A percentile compares a stretch with the other conserved stretches of the same genome.
Evolutionary conservation across 768 basidiomycete genomes (phyloP).

Genomic region (Pisolithus tinctorius): DNA sequence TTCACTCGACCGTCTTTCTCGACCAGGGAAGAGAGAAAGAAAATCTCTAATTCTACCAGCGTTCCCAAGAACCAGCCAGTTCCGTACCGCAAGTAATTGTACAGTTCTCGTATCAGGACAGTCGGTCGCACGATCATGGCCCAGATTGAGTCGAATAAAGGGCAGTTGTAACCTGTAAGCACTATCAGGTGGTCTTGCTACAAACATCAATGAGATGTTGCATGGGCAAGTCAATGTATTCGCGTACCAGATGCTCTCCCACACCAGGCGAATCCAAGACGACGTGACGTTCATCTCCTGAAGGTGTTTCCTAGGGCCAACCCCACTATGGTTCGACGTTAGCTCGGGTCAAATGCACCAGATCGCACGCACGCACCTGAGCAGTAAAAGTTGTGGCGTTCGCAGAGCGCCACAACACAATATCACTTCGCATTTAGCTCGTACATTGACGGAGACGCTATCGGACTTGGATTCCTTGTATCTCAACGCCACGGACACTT

Average conservation of each 20-base stretch:
- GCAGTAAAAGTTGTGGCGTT: slow-evolving; percentile 36
- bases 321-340: slow-evolving; percentile 23
- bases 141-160: slow-evolving; percentile 27
- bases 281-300: slow-evolving; percentile 21
- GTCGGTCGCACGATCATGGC: slow-evolving; percentile 20
- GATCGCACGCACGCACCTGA: slow-evolving; percentile 14
- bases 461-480: background rate
- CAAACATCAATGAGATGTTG: background rate
- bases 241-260: slow-evolving; percentile 25
- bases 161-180: slow-evolving; percentile 27
- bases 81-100: slow-evolving; percentile 28
- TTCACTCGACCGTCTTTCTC: slow-evolving; percentile 8
- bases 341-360: background rate
- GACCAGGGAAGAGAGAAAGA: slow-evolving; percentile 23
- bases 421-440: slow-evolving; percentile 20
- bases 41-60: slow-evolving; percentile 26
- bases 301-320: slow-evolving; percentile 37
- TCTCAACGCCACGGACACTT: background rate
- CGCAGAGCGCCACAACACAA: slow-evolving; percentile 35
- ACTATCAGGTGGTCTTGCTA: slow-evolving; percentile 36
- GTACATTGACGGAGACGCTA: background rate
- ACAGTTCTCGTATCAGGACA: slow-evolving; percentile 23
- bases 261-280: slow-evolving; percentile 29
- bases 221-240: background rate
- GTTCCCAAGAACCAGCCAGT: slow-evolving; percentile 28